phyloP scores from a whole-genome alignment of 2,329 filamentous ascomycete genomes.

The Nigrospora osmanthi region DNA sequence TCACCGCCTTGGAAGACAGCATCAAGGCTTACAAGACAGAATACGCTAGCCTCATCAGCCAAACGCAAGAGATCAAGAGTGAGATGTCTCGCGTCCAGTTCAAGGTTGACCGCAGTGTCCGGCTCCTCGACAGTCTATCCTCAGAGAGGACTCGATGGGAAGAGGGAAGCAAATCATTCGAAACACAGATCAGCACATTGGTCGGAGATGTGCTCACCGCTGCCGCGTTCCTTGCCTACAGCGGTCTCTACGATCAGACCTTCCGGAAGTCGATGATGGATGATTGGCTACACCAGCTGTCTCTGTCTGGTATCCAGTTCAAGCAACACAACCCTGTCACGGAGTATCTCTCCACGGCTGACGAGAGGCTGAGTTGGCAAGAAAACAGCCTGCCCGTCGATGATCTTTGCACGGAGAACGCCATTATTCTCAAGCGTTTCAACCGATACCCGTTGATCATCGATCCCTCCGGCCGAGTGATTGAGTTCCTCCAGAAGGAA shows the following conservation, averaged over 20 bases:
- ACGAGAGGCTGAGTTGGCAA: constrained; percentile 93
- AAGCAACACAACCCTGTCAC: constrained; percentile 92
- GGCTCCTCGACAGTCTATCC: constrained; percentile 87
- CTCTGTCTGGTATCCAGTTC: constrained; percentile 85
- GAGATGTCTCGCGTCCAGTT: constrained; percentile 96
- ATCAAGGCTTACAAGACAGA: constrained; percentile 95
- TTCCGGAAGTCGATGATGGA: constrained; percentile 98
- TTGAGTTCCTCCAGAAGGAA: constrained; percentile 91
- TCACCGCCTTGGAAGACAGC: constrained; percentile 75
- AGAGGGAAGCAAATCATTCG: constrained; percentile 93
- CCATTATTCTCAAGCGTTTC: constrained; percentile 94
- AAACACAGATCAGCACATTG: constrained; percentile 93
- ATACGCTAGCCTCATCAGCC: constrained; percentile 91
- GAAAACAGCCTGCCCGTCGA: constrained; percentile 89
- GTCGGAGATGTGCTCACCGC: constrained; percentile 93
- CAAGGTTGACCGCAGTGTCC: constrained; percentile 95
- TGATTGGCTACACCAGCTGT: constrained; percentile 91
- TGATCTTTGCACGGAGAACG: constrained; percentile 96
- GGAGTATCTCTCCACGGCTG: constrained; percentile 92
- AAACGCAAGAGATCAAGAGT: constrained; percentile 92
- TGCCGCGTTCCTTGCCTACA: constrained; percentile 95
- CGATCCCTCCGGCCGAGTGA: constrained; percentile 89
- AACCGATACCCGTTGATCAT: constrained; percentile 98
- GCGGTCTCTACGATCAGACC: constrained; percentile 93
- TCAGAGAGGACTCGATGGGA: constrained; percentile 94